A percentile compares a stretch with the other conserved stretches of the same genome.
These are phyloP conservation scores for Leccinum obscurum DNA, from an alignment of 768 basidiomycete species.

Conservation along the genomic window DNA sequence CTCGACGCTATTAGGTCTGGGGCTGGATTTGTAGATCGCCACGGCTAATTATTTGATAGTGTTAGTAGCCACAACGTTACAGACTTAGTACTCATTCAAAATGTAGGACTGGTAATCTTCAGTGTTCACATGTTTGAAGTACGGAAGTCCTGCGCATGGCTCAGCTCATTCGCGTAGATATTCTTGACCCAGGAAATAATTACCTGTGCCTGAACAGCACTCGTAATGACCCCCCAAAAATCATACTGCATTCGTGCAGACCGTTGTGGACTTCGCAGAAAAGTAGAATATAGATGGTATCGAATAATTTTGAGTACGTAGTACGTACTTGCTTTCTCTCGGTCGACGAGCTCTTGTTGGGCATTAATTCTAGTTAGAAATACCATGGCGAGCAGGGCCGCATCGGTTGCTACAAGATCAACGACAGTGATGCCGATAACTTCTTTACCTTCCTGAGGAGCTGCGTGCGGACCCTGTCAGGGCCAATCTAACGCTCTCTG, in stretches of 20 bases:
- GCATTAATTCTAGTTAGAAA: constrained; percentile 66
- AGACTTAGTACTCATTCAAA: too few relatives aligned
- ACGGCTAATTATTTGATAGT: not conserved
- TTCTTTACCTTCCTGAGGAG: constrained; percentile 72
- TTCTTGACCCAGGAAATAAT: not conserved
- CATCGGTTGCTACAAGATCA: constrained; percentile 65
- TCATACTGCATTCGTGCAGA: not conserved
- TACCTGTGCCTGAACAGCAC: constrained; percentile 20
- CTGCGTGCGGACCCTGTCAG: constrained; percentile 57
- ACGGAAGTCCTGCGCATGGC: not conserved
- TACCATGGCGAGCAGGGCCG: constrained; percentile 65
- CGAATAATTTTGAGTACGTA: constrained; percentile 31
- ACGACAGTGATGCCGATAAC: constrained; percentile 63
- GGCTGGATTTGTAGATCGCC: not conserved
- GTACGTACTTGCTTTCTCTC: constrained; percentile 14
- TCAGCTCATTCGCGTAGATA: constrained; percentile 52
- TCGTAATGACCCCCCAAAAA: constrained; percentile 28
- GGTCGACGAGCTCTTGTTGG: not conserved
- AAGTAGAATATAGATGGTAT: constrained; percentile 59
- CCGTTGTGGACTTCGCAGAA: constrained; percentile 36
- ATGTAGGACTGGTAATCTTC: not conserved
- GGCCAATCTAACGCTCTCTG: constrained; percentile 61
- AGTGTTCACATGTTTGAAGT: too few relatives aligned
- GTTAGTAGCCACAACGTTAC: not conserved
- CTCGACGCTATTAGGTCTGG: constrained; percentile 50